These are phyloP conservation scores for Pyrenochaeta sp. DNA, from an alignment of 2,329 filamentous ascomycete genomes.

Conservation along the genomic window DNA sequence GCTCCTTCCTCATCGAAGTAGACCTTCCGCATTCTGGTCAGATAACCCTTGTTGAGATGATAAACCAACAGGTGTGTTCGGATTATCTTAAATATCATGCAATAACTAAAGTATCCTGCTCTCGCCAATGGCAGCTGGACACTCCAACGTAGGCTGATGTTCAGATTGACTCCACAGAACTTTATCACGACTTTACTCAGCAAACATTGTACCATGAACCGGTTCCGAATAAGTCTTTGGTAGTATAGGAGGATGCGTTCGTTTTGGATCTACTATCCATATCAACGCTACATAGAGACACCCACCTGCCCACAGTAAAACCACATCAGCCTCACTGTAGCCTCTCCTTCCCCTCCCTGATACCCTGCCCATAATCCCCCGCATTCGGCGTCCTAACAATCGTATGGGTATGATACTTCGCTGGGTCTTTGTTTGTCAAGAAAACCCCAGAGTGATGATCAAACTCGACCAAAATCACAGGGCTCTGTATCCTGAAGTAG, in stretches of 20 bases:
- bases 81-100: no score
- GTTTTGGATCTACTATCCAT: not conserved
- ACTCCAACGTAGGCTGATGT: no score
- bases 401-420: conserved; percentile 83
- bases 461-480: conserved; percentile 78
- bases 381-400: conserved; percentile 75
- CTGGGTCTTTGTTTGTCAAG: conserved; percentile 74
- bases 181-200: no score
- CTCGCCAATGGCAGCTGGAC: no score
- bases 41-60: no score
- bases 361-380: conserved; percentile 75
- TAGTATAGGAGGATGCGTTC: no score
- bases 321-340: conserved; percentile 12
- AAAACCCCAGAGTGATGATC: conserved; percentile 84
- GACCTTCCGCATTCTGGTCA: not conserved
- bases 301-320: no score
- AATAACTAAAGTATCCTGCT: no score
- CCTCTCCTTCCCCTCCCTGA: conserved; percentile 44
- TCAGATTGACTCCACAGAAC: no score
- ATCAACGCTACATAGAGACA: not conserved
- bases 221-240: no score
- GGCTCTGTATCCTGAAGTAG: conserved; percentile 80
- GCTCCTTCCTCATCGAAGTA: not conserved
- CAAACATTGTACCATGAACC: no score
- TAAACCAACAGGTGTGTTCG: no score